Evolutionary conservation across 2,329 filamentous ascomycete species (phyloP), one percentile per base, ranked within the genome.

Genomic region (Phialophora macrospora): DNA sequence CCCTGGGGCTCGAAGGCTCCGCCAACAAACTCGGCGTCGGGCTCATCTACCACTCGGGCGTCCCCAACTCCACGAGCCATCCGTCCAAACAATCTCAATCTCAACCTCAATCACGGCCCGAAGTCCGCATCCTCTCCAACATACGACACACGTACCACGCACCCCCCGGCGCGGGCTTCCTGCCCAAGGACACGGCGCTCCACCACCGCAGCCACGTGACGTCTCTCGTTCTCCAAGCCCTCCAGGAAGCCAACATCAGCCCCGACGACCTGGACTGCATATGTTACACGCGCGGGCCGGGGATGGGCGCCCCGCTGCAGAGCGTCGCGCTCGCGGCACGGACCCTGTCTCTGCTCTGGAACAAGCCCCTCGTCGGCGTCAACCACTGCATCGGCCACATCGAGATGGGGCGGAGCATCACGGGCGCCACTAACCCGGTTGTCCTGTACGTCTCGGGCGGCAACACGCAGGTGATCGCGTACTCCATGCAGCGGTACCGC

Each of bases 331-430:
- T 98, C 41, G 93, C 89, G 1, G 95, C 93, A 22, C 86, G 95
- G 66, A 92, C 91, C 68, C 81, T 98, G 34, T 84, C 87, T 49
- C 80, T 97, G 65, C 84, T 99, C 17, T 99, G 95, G 95, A 84
- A 82, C 60, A 92, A 92, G 78, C 88, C 90, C n/a, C 83, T 99
- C 44, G 89, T 99, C 2, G 94, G 93, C 26, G 95, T 99, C 28
- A 99, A 99, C 80, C 95, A 99, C 80, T 99, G 95, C 78, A 91
- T 99, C 55, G 95, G 95, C 51, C 95, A 99, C 79, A 98, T 99
- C 74, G 95, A 99, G 81, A 99, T 99, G 95, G 95, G 95, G 34
- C 86, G 95, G 58, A 86, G 90, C 66, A 97, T 99, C 75, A 98
- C 95, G 4, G 91, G 92, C 65, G 93, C 95, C 17, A 81, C 86